Conservation (phyloP, 2,329 filamentous ascomycete species). For the Neonectria hederae region DNA sequence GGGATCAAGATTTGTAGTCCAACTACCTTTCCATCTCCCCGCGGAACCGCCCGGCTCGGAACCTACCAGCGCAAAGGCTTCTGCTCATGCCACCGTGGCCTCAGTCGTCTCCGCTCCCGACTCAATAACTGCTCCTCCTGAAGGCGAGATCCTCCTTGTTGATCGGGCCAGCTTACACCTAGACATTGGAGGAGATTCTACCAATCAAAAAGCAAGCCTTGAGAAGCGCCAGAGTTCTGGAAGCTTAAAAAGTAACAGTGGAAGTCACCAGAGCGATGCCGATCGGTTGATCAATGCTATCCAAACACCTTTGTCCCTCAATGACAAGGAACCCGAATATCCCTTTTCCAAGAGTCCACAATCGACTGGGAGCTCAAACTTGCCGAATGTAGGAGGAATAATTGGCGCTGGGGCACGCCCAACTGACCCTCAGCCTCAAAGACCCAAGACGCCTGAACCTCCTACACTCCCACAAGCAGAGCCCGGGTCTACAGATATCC, state of each 20-base stretch:
- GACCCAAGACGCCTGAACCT: constrained; percentile 19
- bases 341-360: constrained; percentile 31
- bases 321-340: constrained; percentile 49
- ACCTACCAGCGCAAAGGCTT: constrained; percentile 9
- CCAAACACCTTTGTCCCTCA: constrained; percentile 63
- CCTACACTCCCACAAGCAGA: constrained; percentile 38
- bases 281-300: constrained; percentile 79
- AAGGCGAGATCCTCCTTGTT: constrained; percentile 70
- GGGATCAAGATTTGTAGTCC: constrained; percentile 83
- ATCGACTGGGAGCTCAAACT: constrained; percentile 29
- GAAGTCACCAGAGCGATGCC: constrained; percentile 68
- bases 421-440: constrained; percentile 21
- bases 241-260: constrained; percentile 53
- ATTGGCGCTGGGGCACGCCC: constrained; percentile 22
- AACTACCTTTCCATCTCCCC: constrained; percentile 76
- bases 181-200: constrained; percentile 20
- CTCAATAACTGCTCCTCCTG: constrained; percentile 44
- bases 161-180: constrained; percentile 52
- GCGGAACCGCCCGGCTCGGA: constrained; percentile 46
- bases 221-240: constrained; percentile 47
- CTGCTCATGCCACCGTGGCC: constrained; percentile 15
- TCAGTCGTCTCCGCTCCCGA: constrained; percentile 34
- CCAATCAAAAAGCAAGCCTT: constrained; percentile 30
- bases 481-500: constrained; percentile 51
- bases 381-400: constrained; percentile 12